Base-by-base conservation (phyloP, 73 alveolate genomes). In the Durusdinium trenchii region DNA sequence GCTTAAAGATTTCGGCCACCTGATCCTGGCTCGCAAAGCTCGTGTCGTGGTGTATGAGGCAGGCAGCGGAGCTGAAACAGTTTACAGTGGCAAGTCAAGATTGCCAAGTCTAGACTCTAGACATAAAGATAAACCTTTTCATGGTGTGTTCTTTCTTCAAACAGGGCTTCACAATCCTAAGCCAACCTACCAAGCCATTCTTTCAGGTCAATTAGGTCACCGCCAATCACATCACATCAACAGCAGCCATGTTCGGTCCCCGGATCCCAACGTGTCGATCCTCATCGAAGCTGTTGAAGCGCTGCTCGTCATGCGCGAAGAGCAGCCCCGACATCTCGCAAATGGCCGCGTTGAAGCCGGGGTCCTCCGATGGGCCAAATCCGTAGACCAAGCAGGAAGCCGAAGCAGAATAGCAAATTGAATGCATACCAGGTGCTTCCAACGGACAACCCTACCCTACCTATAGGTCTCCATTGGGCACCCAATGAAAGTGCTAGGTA, bases 341-440 rank as follows among this genome's bases (percentile, higher is more conserved):
- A 48, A 82, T 82, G 71, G 73, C 92, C 6, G 92, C 48, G 71
- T 82, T 82, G 71, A 82, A 12, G 10, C 92, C 92, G 46, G 92
- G 38, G 16, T 82, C 71, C 57, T 54, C 64, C 64, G 28, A 20
- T 9, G n/a, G n/a, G n/a, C n/a, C n/a, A n/a, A n/a, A n/a, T n/a
- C n/a, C n/a, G n/a, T n/a, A n/a, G n/a, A n/a, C n/a, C n/a, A n/a
- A n/a, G n/a, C n/a, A n/a, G n/a, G n/a, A n/a, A n/a, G n/a, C n/a
- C n/a, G n/a, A n/a, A n/a, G n/a, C n/a, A n/a, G n/a, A n/a, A n/a
- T n/a, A n/a, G n/a, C n/a, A n/a, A n/a, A n/a, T n/a, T n/a, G n/a
- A n/a, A n/a, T n/a, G n/a, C n/a, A n/a, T n/a, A n/a, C n/a, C n/a
- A n/a, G n/a, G n/a, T n/a, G n/a, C n/a, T n/a, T n/a, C n/a, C n/a